phyloP scores from a whole-genome alignment of 78 protist genomes.

The Dictyostelium purpureum region DNA sequence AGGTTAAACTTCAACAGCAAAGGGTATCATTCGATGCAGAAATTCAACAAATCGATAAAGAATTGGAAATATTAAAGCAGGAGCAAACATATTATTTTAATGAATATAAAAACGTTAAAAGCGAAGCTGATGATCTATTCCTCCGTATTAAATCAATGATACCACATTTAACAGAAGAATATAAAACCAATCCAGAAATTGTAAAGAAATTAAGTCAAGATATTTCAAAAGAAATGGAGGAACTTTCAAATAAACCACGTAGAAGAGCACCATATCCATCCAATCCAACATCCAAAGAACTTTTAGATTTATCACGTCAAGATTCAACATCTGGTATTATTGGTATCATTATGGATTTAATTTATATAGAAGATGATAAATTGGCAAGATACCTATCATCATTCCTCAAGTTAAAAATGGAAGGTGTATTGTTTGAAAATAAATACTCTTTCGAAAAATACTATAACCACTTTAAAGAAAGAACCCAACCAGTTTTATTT shows the following conservation, averaged over 20 bases:
- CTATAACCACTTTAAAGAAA: neutral
- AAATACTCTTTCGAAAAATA: neutral
- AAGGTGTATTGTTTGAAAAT: constrained; percentile 8
- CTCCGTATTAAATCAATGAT: neutral
- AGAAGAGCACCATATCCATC: constrained; percentile 7
- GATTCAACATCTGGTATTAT: constrained; percentile 32
- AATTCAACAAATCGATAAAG: neutral
- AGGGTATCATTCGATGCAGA: constrained; percentile 25
- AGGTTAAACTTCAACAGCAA: constrained; percentile 15
- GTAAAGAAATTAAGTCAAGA: neutral
- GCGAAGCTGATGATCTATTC: neutral
- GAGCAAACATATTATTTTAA: neutral
- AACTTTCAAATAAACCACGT: neutral
- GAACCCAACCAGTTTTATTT: neutral
- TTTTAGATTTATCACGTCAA: constrained; percentile 9
- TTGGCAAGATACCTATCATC: constrained; percentile 3
- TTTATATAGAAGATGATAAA: constrained; percentile 15
- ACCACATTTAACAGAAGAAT: neutral
- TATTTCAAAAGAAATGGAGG: neutral
- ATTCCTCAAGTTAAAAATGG: constrained; percentile 24
- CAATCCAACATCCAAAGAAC: constrained; percentile 43
- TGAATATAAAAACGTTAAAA: neutral
- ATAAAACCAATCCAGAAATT: neutral
- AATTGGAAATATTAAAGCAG: neutral
- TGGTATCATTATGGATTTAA: constrained; percentile 55